Base-by-base conservation (phyloP, 257 asterid species). In the Nemophila menziesii region DNA sequence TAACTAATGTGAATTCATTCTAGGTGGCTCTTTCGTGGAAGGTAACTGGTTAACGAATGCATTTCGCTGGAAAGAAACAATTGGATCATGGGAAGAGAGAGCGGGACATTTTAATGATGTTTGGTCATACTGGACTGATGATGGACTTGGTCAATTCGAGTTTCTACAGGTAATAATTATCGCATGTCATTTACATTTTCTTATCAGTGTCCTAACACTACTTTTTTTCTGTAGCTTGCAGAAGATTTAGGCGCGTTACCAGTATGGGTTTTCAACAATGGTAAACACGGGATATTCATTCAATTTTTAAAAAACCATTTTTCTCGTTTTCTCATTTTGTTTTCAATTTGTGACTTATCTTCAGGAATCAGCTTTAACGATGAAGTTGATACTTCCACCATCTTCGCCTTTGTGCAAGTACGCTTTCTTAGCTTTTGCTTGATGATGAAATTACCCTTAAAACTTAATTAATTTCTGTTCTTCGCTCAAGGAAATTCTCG, bases 111-210 rank as follows among this genome's bases (percentile, higher is more conserved):
- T 78, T 29, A 93, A 95, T 23, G 99, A 90, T 15, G 99, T 90
- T 48, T 90, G 99, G 99, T 40, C 57, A 57, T 90, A 90, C 61
- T 90, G 96, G 96, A 90, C 96, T 23, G 99, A 90, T 62, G 99
- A 81, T 54, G 96, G 96, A n/a, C 61, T 85, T 20, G 96, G 96
- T 8, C 94, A 85, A 64, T 68, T 72, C 46, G 96, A 90, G 22
- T 50, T 51, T 11, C 19, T 44, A 21, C 56, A 44, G 49, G 42
- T 49, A 17, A 17, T 18, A 4, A 43, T 5, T 17, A 4, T 12
- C 20, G 56, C 14, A 20, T 49, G 9, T 22, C 20, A 3, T 33
- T 14, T 3, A 12, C 29, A 36, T 11, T 49, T 24, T 23, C 22
- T 46, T 3, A 2, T 22, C n/a, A 11, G 41, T 14, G 12, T 11